These are phyloP conservation scores for Populus hybrid DNA, from an alignment of 441 rosid genomes.

Conservation along the genomic window DNA sequence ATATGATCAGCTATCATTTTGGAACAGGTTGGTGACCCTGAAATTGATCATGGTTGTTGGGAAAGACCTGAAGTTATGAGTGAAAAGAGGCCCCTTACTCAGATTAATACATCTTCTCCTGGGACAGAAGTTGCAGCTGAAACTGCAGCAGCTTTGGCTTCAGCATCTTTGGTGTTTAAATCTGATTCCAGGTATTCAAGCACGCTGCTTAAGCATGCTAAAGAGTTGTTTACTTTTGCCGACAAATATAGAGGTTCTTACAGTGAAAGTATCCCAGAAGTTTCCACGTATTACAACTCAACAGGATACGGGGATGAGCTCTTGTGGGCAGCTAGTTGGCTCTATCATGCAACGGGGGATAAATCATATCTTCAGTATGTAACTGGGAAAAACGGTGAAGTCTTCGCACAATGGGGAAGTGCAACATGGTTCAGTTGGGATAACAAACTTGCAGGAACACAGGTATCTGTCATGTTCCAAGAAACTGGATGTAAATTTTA, in stretches of 20 bases:
- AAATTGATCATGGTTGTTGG: constrained; percentile 81
- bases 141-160: constrained; percentile 93
- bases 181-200: constrained; percentile 57
- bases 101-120: constrained; percentile 58
- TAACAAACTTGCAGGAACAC: constrained; percentile 86
- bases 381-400: too few relatives aligned
- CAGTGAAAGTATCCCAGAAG: too few relatives aligned
- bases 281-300: too few relatives aligned
- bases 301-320: constrained; percentile 83
- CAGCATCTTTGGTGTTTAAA: constrained; percentile 84
- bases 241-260: too few relatives aligned
- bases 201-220: constrained; percentile 69
- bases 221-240: constrained; percentile 74
- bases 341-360: constrained; percentile 81
- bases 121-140: constrained; percentile 97
- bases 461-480: constrained; percentile 39
- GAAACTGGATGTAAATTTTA: neutral
- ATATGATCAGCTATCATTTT: constrained; percentile 1
- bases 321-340: constrained; percentile 92
- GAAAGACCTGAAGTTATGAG: constrained; percentile 85
- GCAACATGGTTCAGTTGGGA: constrained; percentile 58
- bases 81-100: constrained; percentile 66
- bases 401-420: too few relatives aligned
- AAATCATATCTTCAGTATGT: constrained; percentile 40
- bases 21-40: constrained; percentile 84